Percentiles rank a stretch among this genome's conserved stretches.
Conservation (phyloP, 306 rosid genomes). For the Glycine latifolia region DNA sequence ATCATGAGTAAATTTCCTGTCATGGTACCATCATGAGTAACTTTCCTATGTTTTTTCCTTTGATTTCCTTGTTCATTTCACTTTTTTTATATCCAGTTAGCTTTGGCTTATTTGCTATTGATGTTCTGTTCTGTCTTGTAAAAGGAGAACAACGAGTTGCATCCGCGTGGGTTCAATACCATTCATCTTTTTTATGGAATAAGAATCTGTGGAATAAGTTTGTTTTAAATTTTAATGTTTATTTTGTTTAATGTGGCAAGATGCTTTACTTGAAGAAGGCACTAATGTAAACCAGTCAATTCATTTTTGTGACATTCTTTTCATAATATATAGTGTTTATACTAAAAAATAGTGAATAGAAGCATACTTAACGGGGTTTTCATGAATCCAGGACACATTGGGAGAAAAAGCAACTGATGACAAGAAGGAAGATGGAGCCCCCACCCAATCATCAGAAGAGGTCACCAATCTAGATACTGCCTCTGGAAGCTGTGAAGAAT, state of each 20-base stretch:
- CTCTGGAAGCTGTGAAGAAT: constrained; percentile 51
- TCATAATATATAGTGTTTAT: constrained; percentile 18
- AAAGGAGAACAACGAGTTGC: constrained; percentile 6
- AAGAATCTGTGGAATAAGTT: background rate
- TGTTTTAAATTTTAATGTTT: background rate
- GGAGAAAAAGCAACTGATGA: constrained; percentile 45
- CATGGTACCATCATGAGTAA: background rate
- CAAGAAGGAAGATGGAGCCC: constrained; percentile 44
- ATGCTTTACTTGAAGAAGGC: background rate
- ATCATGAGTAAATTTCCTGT: background rate
- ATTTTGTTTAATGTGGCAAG: constrained; percentile 15
- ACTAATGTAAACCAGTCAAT: background rate
- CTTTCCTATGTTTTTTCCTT: constrained; percentile 20
- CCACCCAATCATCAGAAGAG: constrained; percentile 29
- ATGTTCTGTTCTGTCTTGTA: constrained; percentile 19
- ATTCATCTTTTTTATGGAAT: background rate
- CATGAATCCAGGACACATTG: constrained; percentile 55
- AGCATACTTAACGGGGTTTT: background rate
- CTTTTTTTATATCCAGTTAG: background rate
- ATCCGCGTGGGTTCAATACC: background rate
- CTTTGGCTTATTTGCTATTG: constrained; percentile 19
- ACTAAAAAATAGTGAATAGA: background rate
- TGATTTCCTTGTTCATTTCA: constrained; percentile 14
- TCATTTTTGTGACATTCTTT: background rate
- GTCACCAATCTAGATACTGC: constrained; percentile 40